phyloP scores from a whole-genome alignment of 345 rosid genomes.

The Camelina sativa region DNA sequence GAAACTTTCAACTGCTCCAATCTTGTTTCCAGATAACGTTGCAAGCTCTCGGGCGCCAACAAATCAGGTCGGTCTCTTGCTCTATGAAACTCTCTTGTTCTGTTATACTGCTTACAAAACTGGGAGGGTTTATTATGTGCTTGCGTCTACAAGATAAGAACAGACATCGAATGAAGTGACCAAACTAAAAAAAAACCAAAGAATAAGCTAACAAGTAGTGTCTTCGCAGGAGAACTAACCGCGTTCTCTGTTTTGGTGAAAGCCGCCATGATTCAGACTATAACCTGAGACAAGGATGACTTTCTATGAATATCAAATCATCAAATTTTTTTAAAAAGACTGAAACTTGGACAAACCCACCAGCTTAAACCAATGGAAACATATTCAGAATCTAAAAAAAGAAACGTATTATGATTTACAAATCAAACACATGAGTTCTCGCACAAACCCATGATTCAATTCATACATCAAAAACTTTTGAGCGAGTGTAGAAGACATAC shows the following conservation, averaged over 20 bases:
- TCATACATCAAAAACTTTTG: not conserved
- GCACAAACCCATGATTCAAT: too few relatives aligned
- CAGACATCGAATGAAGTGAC: not conserved
- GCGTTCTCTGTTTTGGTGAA: constrained; percentile 39
- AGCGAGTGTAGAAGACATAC: not conserved
- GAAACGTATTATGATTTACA: too few relatives aligned
- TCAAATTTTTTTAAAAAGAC: too few relatives aligned
- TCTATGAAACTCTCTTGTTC: constrained; percentile 41
- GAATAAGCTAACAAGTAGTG: not conserved
- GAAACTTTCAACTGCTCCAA: constrained; percentile 94
- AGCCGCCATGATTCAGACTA: not conserved
- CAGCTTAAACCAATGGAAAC: not conserved
- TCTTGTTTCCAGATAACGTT: constrained; percentile 87
- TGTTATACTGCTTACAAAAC: constrained; percentile 81
- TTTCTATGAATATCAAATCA: too few relatives aligned
- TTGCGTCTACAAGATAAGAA: constrained; percentile 65
- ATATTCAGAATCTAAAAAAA: not conserved
- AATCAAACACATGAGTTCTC: not conserved
- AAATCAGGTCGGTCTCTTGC: constrained; percentile 88
- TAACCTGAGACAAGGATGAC: not conserved
- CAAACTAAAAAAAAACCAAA: constrained; percentile 11
- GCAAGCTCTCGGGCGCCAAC: constrained; percentile 89
- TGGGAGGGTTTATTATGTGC: constrained; percentile 86
- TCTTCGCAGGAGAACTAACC: constrained; percentile 48
- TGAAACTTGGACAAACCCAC: not conserved